A percentile compares a stretch with the other conserved stretches of the same genome.
Evolutionary conservation across 1,139 yeast genomes (phyloP).

Genomic region (Suhomyces choctaworum): DNA sequence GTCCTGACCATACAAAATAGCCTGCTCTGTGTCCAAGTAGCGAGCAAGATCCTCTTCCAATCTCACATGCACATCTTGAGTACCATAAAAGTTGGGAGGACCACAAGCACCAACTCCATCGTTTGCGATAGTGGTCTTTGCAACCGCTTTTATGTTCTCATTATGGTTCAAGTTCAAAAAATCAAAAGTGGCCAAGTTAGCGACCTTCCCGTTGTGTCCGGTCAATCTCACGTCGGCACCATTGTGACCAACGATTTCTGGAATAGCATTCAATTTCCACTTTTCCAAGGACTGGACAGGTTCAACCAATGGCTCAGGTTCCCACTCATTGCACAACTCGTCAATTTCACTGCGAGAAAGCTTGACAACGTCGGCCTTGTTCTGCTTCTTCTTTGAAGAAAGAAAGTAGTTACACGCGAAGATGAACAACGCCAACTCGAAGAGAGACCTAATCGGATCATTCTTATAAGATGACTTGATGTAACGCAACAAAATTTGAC

Average conservation of each 20-base stretch:
- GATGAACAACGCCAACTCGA: slow-evolving; percentile 76
- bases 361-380: slow-evolving; percentile 68
- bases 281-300: slow-evolving; percentile 52
- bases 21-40: slow-evolving; percentile 74
- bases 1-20: slow-evolving; percentile 92
- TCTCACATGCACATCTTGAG: slow-evolving; percentile 86
- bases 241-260: slow-evolving; percentile 60
- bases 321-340: slow-evolving; percentile 86
- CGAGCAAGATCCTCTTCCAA: slow-evolving; percentile 74
- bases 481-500: slow-evolving; percentile 70
- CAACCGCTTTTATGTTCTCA: slow-evolving; percentile 51
- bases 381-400: slow-evolving; percentile 77
- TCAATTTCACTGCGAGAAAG: slow-evolving; percentile 72
- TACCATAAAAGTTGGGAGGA: slow-evolving; percentile 96
- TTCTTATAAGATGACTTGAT: slow-evolving; percentile 87
- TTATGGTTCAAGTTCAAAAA: slow-evolving; percentile 58
- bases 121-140: slow-evolving; percentile 57
- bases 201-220: slow-evolving; percentile 36
- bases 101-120: slow-evolving; percentile 99
- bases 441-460: slow-evolving; percentile 87
- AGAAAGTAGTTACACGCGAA: slow-evolving; percentile 86
- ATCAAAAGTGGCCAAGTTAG: slow-evolving; percentile 66
- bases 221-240: slow-evolving; percentile 46
- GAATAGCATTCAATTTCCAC: slow-evolving; percentile 65
- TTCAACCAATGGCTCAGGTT: slow-evolving; percentile 77